Base-by-base conservation (phyloP, 306 rosid genomes). In the Pyrus betulifolia region DNA sequence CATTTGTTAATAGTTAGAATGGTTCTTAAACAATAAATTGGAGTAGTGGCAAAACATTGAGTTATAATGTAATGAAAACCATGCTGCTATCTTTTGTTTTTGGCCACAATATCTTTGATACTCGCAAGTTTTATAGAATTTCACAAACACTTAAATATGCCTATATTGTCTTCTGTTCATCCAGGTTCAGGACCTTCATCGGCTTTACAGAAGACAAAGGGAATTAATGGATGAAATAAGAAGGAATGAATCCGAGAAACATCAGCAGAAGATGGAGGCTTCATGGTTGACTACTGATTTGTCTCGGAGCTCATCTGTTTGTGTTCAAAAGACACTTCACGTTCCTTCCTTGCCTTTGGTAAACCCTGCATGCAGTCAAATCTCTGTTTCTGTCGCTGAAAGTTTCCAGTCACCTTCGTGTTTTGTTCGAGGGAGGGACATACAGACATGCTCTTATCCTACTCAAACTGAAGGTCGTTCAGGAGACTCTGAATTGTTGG, bases 151-250 rank as follows among this genome's bases (percentile, higher is more conserved):
- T 65, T 66, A n/a, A 27, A 23, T 58, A 52, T 59, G 68, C 49
- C 59, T 69, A 49, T 63, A 74, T 31, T 76, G 57, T 49, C 67
- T 60, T 75, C 51, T 74, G 74, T 28, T 33, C 66, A 51, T 84
- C 82, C 91, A 95, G 99, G 78, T 92, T 85, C 85, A 75, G 60
- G 97, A 89, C 79, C 97, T 95, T 62, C 99, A 95, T 83, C 92
- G 87, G 33, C 85, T 95, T 74, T 95, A 95, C 79, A 52, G 74
- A 76, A 88, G 85, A 83, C 97, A 95, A 80, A 92, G 76, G 83
- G 90, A 89, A 72, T 73, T 92, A 66, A 92, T 89, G 93, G 82
- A 79, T 71, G 96, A 84, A 82, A 25, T 88, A 28, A 84, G 77
- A 69, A 79, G 78, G 82, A 86, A 70, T 77, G 88, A 88, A 79